Evolutionary conservation across 106 monocot genomes (phyloP), one percentile per base, ranked within the genome.

Genomic region (Acorus gramineus): DNA sequence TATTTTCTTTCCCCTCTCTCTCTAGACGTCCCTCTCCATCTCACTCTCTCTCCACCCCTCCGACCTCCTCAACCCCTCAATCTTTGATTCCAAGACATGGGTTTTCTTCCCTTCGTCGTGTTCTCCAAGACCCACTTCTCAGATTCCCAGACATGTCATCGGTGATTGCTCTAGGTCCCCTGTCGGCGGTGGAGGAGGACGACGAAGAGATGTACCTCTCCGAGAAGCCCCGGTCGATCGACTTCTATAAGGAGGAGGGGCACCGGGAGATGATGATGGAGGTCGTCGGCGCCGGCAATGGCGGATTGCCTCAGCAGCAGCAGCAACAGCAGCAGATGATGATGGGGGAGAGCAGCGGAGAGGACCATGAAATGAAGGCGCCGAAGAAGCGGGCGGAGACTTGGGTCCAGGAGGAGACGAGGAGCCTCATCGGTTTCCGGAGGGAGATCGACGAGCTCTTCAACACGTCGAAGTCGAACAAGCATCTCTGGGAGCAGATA

Each of bases 401-500:
- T 4, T 95, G 94, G 94, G 79, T 85, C 11, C 90, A 87, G 65
- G 94, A 95, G 61, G 90, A 95, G 68, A 95, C 94, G 2, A 76
- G 81, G 43, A 68, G 84, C 52, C 82, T 95, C 53, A 86, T 95
- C 62, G 46, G 66, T 13, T 63, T 95, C 45, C 71, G 94, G 57
- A 73, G 84, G 57, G 94, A 95, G 61, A 82, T 95, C 78, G 90
- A 95, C 56, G 73, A 78, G 60, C 73, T 83, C 45, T 94, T 94
- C 73, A 94, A 94, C 53, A 90, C 90, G 28, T 86, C 90, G 49
- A 94, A 94, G 67, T 94, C 94, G 8, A 94, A 94, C 61, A 94
- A 84, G 75, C 94, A 95, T 55, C 64, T 95, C 57, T 90, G 94
- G 90, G 94, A 90, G 73, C 74, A 86, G 73, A 95, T 95, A 54